These are phyloP conservation scores for Chlamydomonas applanata DNA, from an alignment of 139 green algal species.

Conservation along the genomic window DNA sequence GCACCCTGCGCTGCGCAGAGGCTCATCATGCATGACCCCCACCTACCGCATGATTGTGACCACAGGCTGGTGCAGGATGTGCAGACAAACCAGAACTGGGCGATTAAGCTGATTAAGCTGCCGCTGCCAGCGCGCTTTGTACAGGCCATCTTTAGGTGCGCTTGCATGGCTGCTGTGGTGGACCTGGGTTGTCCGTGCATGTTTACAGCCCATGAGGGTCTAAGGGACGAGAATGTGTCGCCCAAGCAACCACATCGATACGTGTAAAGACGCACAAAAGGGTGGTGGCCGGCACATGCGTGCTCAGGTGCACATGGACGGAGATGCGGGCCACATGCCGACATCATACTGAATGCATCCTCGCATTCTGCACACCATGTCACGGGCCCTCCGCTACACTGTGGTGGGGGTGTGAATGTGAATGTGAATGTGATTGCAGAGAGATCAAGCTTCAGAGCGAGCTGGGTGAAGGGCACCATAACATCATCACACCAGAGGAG, in stretches of 20 bases:
- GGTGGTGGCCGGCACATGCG: too few relatives aligned
- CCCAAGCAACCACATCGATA: too few relatives aligned
- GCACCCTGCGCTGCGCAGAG: too few relatives aligned
- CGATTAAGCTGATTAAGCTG: conserved; percentile 59
- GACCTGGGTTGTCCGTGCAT: too few relatives aligned
- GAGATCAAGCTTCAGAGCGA: conserved; percentile 66
- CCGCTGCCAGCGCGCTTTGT: conserved; percentile 48
- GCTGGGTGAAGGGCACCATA: conserved; percentile 64
- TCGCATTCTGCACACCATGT: conserved; percentile 19
- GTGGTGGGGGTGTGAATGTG: not conserved
- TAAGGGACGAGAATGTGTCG: too few relatives aligned
- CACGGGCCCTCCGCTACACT: too few relatives aligned
- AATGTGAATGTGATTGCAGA: not conserved
- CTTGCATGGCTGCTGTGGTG: not conserved
- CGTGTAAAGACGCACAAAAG: too few relatives aligned
- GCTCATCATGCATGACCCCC: too few relatives aligned
- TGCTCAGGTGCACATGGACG: too few relatives aligned
- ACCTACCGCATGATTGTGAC: too few relatives aligned
- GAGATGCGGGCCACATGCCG: conserved; percentile 29
- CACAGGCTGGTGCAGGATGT: conserved; percentile 35
- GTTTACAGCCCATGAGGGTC: too few relatives aligned
- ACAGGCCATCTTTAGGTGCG: conserved; percentile 25
- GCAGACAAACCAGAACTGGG: conserved; percentile 35
- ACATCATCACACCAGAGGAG: conserved; percentile 68
- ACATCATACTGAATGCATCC: not conserved